phyloP scores from a whole-genome alignment of 805 yeast genomes.

The Metschnikowia reukaufii region DNA sequence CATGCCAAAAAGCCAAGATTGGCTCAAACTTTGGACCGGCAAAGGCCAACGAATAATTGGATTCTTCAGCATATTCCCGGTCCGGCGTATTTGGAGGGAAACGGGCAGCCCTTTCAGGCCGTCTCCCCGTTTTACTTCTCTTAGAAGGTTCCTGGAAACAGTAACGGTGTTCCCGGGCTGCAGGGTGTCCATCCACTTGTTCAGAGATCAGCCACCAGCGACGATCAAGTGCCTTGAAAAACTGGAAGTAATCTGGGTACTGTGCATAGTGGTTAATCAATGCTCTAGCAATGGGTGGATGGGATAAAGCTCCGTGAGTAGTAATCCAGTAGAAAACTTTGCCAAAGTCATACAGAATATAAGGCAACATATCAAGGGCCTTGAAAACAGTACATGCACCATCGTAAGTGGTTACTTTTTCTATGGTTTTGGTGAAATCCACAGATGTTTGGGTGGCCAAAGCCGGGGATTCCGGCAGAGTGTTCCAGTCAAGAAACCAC shows the following conservation, averaged over 20 bases:
- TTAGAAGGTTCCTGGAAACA: background rate
- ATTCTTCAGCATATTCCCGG: no score
- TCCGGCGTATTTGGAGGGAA: no score
- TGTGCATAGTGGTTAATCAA: background rate
- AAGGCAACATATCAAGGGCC: background rate
- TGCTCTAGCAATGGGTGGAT: slow-evolving; percentile 3
- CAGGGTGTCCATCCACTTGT: background rate
- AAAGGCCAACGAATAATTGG: no score
- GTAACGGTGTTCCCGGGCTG: background rate
- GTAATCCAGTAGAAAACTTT: background rate
- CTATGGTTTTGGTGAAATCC: background rate
- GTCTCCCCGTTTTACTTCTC: no score
- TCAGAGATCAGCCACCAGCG: slow-evolving; percentile 1
- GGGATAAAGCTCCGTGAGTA: slow-evolving; percentile 1
- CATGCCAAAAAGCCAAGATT: background rate
- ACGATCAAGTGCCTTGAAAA: slow-evolving; percentile 7
- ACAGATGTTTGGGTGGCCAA: background rate
- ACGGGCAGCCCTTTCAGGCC: background rate
- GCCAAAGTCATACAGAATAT: background rate
- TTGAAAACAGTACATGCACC: slow-evolving; percentile 3
- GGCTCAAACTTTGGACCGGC: no score
- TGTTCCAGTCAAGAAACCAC: slow-evolving; percentile 3
- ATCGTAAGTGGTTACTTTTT: background rate
- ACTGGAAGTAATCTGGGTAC: slow-evolving; percentile 2
- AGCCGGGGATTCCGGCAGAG: background rate